phyloP scores from a whole-genome alignment of 331 rosid species.

The Malus hybrid region DNA sequence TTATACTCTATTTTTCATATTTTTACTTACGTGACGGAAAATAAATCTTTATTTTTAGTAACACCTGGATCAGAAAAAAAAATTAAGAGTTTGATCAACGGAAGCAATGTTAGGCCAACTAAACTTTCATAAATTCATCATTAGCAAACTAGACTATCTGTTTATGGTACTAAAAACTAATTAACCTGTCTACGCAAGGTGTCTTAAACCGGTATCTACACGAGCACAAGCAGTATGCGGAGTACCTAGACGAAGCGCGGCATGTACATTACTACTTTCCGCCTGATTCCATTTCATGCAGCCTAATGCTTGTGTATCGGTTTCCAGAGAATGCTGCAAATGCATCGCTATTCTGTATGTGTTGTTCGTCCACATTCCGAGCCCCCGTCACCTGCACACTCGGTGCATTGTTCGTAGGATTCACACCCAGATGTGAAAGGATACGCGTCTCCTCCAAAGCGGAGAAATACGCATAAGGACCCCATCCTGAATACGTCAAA shows the following conservation, averaged over 20 bases:
- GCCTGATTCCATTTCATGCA: constrained; percentile 24
- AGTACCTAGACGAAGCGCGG: neutral
- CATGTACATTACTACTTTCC: neutral
- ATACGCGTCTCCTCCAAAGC: constrained; percentile 41
- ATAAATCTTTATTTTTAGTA: too few species aligned
- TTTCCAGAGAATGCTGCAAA: neutral
- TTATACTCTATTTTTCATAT: neutral
- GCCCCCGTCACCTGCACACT: constrained; percentile 21
- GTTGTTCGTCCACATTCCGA: constrained; percentile 13
- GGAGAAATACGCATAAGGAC: constrained; percentile 80
- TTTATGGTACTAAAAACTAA: neutral
- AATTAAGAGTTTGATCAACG: neutral
- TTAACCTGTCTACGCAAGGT: neutral
- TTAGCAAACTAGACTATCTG: neutral
- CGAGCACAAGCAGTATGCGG: neutral
- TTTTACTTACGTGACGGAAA: neutral
- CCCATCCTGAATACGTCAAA: constrained; percentile 57
- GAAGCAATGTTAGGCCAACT: neutral
- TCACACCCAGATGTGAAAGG: constrained; percentile 6
- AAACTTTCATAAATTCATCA: neutral
- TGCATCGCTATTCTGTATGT: constrained; percentile 17
- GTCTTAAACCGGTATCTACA: neutral
- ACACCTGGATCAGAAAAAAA: neutral
- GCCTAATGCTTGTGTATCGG: neutral
- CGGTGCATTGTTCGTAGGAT: constrained; percentile 10